These are phyloP conservation scores for Rhizophagus prolifer DNA, from an alignment of 192 early-diverging fungal species.

Conservation along the genomic window DNA sequence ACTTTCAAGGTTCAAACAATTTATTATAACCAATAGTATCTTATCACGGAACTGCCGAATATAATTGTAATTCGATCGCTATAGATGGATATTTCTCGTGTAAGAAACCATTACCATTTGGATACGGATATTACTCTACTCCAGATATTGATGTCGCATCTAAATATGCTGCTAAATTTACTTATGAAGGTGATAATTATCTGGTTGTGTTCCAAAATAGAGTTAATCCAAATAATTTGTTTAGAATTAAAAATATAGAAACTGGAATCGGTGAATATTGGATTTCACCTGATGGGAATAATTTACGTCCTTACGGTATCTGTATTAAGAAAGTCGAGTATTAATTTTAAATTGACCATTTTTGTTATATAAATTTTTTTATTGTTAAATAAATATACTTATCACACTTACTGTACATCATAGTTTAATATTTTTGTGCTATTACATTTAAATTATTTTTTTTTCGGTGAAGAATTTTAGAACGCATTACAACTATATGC, in stretches of 20 bases:
- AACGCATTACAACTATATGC: too few species aligned
- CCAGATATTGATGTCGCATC: constrained; percentile 3
- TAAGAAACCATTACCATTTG: constrained; percentile 13
- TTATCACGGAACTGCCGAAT: constrained; percentile 15
- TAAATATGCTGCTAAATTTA: neutral
- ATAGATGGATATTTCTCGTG: constrained; percentile 7
- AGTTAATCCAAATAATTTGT: constrained; percentile 7
- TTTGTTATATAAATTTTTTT: too few species aligned
- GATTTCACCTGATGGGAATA: neutral
- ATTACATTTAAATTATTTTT: too few species aligned
- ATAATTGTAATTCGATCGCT: constrained; percentile 10
- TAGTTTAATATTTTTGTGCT: too few species aligned
- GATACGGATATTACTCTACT: constrained; percentile 17
- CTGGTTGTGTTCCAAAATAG: constrained; percentile 8
- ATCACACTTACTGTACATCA: too few species aligned
- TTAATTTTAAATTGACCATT: too few species aligned
- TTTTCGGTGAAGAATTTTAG: too few species aligned
- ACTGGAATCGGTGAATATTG: constrained; percentile 22
- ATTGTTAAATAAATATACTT: too few species aligned
- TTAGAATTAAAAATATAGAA: neutral
- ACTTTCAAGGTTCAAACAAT: too few species aligned
- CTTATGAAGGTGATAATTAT: neutral
- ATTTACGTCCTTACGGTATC: constrained; percentile 24
- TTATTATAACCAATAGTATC: neutral
- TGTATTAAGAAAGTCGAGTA: constrained; percentile 7